These are phyloP conservation scores for Melastoma candidum DNA, from an alignment of 441 rosid genomes.

Conservation along the genomic window DNA sequence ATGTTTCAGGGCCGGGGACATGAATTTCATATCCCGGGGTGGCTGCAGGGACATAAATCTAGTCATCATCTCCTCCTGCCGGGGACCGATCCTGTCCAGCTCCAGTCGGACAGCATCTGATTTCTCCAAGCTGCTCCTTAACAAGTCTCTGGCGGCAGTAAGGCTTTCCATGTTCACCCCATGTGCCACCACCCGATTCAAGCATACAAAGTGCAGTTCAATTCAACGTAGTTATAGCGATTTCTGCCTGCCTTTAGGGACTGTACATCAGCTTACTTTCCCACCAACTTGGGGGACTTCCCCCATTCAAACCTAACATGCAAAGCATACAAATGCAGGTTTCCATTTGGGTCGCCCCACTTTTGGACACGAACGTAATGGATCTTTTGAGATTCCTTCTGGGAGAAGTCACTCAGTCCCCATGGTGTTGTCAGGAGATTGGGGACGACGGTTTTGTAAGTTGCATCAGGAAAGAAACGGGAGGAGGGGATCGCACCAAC, in stretches of 20 bases:
- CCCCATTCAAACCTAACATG: slow-evolving; percentile 54
- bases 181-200: too few relatives aligned
- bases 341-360: too few relatives aligned
- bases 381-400: too few relatives aligned
- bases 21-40: slow-evolving; percentile 19
- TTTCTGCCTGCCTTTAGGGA: background rate
- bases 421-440: too few relatives aligned
- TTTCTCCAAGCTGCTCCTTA: slow-evolving; percentile 44
- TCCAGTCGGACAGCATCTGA: slow-evolving; percentile 41
- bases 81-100: slow-evolving; percentile 31
- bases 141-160: slow-evolving; percentile 29
- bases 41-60: slow-evolving; percentile 14
- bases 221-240: background rate
- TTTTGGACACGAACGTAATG: too few relatives aligned
- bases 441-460: too few relatives aligned
- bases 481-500: too few relatives aligned
- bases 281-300: slow-evolving; percentile 26
- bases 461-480: too few relatives aligned
- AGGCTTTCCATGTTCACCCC: slow-evolving; percentile 25
- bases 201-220: too few relatives aligned
- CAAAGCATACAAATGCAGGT: slow-evolving; percentile 25
- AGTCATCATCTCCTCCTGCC: slow-evolving; percentile 33
- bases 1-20: slow-evolving; percentile 27
- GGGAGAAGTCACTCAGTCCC: too few relatives aligned
- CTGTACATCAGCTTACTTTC: slow-evolving; percentile 23